phyloP scores from a whole-genome alignment of 108 stramenopile species.

The Cyclotella cryptica region DNA sequence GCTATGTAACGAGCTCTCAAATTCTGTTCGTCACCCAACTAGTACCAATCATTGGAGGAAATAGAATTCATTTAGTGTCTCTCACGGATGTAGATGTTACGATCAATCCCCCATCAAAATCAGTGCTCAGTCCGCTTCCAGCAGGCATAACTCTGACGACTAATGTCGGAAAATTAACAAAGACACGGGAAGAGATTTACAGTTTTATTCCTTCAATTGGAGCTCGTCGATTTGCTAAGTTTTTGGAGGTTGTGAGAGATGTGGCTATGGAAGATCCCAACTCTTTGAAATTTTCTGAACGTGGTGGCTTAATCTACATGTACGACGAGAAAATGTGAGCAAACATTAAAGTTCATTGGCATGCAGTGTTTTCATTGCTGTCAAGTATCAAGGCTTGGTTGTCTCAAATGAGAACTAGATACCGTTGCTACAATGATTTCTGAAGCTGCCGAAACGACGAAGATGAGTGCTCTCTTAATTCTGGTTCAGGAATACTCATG shows the following conservation, averaged over 20 bases:
- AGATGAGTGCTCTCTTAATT: too few relatives aligned
- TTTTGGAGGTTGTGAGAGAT: slow-evolving; percentile 73
- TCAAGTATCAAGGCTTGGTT: too few relatives aligned
- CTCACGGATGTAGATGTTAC: slow-evolving; percentile 72
- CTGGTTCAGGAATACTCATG: too few relatives aligned
- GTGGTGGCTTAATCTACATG: slow-evolving; percentile 44
- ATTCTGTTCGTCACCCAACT: slow-evolving; percentile 73
- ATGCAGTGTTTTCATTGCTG: too few relatives aligned
- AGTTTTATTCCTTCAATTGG: slow-evolving; percentile 78
- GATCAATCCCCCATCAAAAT: slow-evolving; percentile 57
- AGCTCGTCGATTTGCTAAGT: slow-evolving; percentile 73
- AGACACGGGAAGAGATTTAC: slow-evolving; percentile 61
- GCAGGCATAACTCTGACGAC: slow-evolving; percentile 65
- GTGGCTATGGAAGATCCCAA: slow-evolving; percentile 52
- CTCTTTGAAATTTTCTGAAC: slow-evolving; percentile 55
- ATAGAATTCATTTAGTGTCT: slow-evolving; percentile 55
- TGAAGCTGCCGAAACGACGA: too few relatives aligned
- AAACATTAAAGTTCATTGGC: too few relatives aligned
- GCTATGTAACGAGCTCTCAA: slow-evolving; percentile 68
- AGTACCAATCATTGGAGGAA: slow-evolving; percentile 79
- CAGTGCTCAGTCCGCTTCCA: slow-evolving; percentile 76
- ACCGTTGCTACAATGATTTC: too few relatives aligned
- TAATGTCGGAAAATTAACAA: slow-evolving; percentile 32
- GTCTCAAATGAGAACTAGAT: too few relatives aligned
- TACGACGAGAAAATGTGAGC: slow-evolving; percentile 26